Percentiles rank a stretch among this genome's conserved stretches.
phyloP scores from a whole-genome alignment of 768 basidiomycete species.

The Kwoniella bestiolae region DNA sequence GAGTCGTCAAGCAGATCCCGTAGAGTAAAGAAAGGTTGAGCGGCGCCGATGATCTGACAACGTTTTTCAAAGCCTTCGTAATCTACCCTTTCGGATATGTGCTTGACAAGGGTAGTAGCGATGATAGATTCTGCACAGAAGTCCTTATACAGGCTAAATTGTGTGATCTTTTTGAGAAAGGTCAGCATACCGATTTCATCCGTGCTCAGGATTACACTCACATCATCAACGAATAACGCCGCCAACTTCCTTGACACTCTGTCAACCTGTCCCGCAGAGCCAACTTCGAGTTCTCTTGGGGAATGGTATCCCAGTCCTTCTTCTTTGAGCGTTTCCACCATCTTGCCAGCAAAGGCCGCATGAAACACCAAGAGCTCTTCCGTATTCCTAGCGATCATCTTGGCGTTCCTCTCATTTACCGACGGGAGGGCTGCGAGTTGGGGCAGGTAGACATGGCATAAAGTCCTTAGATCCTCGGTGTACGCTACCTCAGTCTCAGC shows the following conservation, averaged over 20 bases:
- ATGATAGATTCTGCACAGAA: slow-evolving; percentile 88
- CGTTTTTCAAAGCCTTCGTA: slow-evolving; percentile 84
- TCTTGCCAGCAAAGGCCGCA: slow-evolving; percentile 37
- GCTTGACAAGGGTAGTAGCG: slow-evolving; percentile 74
- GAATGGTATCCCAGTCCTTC: slow-evolving; percentile 45
- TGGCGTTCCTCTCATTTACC: slow-evolving; percentile 36
- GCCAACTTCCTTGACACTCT: slow-evolving; percentile 48
- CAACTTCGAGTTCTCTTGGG: slow-evolving; percentile 10
- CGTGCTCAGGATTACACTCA: slow-evolving; percentile 24
- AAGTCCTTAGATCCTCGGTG: slow-evolving; percentile 72
- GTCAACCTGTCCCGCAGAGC: slow-evolving; percentile 36
- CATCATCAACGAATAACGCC: slow-evolving; percentile 53
- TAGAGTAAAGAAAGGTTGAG: slow-evolving; percentile 44
- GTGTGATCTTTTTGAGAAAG: slow-evolving; percentile 63
- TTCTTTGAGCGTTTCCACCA: slow-evolving; percentile 55
- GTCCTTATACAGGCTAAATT: slow-evolving; percentile 76
- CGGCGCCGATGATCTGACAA: slow-evolving; percentile 65
- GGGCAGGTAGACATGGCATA: slow-evolving; percentile 63
- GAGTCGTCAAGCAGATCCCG: slow-evolving; percentile 48
- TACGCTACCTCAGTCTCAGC: slow-evolving; percentile 84
- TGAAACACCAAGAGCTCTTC: slow-evolving; percentile 49
- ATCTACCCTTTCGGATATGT: slow-evolving; percentile 70
- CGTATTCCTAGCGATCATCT: slow-evolving; percentile 46
- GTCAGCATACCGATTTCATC: background rate
- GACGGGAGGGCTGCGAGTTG: slow-evolving; percentile 53